phyloP scores from a whole-genome alignment of 257 asterid genomes.

The Solanum microdontum region DNA sequence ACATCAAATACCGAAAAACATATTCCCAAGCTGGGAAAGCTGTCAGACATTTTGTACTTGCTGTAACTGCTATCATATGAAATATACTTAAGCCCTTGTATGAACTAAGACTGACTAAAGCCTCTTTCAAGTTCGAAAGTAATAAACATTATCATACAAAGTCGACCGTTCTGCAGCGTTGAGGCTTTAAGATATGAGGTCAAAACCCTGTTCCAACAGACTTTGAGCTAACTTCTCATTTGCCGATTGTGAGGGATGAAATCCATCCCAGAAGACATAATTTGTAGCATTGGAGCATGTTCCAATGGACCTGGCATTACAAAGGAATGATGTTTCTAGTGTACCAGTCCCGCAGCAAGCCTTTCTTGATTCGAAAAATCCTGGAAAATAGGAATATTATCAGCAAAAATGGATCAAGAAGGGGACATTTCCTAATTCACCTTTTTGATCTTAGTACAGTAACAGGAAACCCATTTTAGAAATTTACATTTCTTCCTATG shows the following conservation, averaged over 20 bases:
- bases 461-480: background rate
- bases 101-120: background rate
- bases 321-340: conserved; percentile 50
- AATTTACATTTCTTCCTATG: background rate
- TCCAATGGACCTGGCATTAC: conserved; percentile 54
- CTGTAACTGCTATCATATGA: background rate
- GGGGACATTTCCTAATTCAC: background rate
- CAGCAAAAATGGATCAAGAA: background rate
- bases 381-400: conserved; percentile 11
- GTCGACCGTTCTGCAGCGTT: background rate
- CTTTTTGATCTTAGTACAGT: background rate
- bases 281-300: conserved; percentile 72
- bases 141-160: background rate
- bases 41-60: background rate
- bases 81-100: background rate
- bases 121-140: background rate
- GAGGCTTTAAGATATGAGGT: conserved; percentile 43
- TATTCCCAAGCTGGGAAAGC: background rate
- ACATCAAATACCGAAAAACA: background rate
- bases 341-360: conserved; percentile 77
- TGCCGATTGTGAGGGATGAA: conserved; percentile 68
- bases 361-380: conserved; percentile 65
- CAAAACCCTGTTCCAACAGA: conserved; percentile 56
- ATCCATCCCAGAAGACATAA: conserved; percentile 77
- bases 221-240: conserved; percentile 57